Conservation (phyloP, 73 alveolate species). For the Paramecium biaurelia region DNA sequence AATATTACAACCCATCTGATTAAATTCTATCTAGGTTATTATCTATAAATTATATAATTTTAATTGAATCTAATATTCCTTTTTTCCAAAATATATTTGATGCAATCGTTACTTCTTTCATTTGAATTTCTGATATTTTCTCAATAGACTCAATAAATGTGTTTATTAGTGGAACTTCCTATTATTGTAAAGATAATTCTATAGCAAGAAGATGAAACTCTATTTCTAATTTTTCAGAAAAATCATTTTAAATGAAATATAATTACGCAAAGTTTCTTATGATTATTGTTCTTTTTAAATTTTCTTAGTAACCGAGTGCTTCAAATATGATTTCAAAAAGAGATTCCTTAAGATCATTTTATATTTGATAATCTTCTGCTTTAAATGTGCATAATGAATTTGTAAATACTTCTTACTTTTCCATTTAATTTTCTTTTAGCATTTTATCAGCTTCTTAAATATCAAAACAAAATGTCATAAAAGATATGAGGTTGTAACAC, state of each 20-base stretch:
- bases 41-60: neutral
- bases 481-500: neutral
- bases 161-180: neutral
- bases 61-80: neutral
- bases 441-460: neutral
- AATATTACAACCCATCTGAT: neutral
- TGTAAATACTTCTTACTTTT: neutral
- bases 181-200: neutral
- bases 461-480: neutral
- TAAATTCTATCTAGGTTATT: neutral
- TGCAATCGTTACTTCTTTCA: neutral
- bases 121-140: neutral
- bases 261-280: neutral
- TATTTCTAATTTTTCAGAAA: neutral
- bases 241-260: neutral
- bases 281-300: neutral
- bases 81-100: neutral
- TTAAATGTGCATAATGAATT: neutral
- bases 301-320: neutral
- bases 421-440: neutral
- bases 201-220: neutral
- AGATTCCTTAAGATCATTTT: neutral
- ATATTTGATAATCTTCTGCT: neutral
- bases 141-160: neutral
- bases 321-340: neutral